Conservation (phyloP, 495 filamentous ascomycete species). For the Penicillium silybi region DNA sequence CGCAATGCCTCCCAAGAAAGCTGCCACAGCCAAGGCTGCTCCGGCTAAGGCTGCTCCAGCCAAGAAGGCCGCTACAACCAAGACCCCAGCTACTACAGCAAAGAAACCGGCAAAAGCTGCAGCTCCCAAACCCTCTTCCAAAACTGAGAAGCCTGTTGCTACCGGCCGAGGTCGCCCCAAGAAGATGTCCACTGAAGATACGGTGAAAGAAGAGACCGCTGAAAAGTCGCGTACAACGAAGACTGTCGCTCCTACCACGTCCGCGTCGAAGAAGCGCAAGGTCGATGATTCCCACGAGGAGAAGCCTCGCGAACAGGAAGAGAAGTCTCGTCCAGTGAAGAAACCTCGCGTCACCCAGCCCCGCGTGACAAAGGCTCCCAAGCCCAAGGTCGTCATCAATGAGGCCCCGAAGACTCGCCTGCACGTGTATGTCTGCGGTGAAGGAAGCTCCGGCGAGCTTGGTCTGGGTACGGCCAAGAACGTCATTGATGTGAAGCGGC, state of each 20-base stretch:
- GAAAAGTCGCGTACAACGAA: conserved; percentile 18
- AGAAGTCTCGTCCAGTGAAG: conserved; percentile 28
- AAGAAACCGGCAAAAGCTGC: conserved; percentile 11
- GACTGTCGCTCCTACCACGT: conserved; percentile 6
- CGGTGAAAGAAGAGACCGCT: conserved; percentile 10
- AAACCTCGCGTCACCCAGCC: conserved; percentile 13
- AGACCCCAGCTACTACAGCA: conserved; percentile 4
- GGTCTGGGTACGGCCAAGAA: conserved; percentile 60
- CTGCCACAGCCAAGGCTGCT: background rate
- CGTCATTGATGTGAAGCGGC: conserved; percentile 63
- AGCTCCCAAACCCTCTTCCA: conserved; percentile 11
- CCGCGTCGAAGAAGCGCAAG: conserved; percentile 40
- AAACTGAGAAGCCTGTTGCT: conserved; percentile 1
- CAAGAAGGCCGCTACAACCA: conserved; percentile 3
- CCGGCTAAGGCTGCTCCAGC: background rate
- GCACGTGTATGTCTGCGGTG: conserved; percentile 66
- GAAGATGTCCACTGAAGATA: conserved; percentile 10
- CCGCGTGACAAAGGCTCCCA: conserved; percentile 13
- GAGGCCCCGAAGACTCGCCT: conserved; percentile 44
- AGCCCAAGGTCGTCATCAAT: conserved; percentile 39
- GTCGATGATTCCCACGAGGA: conserved; percentile 25
- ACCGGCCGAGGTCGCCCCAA: conserved; percentile 14
- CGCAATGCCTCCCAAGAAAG: conserved; percentile 38
- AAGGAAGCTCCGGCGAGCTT: conserved; percentile 64
- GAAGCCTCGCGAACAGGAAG: conserved; percentile 25